These are phyloP conservation scores for Epichloe sp. DNA, from an alignment of 2,329 filamentous ascomycete species.

Conservation along the genomic window DNA sequence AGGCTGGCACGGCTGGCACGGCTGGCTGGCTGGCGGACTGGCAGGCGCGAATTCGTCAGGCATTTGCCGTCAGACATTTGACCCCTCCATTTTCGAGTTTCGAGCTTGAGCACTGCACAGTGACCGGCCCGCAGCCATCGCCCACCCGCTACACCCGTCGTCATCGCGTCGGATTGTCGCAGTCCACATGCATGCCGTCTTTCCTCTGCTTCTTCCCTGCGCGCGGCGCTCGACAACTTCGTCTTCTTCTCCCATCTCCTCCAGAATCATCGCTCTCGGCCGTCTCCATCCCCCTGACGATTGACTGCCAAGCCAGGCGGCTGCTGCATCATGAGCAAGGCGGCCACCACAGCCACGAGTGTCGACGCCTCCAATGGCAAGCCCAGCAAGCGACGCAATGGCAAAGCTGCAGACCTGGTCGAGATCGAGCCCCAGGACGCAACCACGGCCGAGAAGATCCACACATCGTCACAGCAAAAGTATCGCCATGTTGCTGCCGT, in stretches of 20 bases:
- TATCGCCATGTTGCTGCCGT: constrained; percentile 89
- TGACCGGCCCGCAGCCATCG: neutral
- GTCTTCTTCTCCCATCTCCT: neutral
- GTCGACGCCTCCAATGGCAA: constrained; percentile 17
- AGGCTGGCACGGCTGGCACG: no score
- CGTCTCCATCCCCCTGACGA: neutral
- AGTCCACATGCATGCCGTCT: neutral
- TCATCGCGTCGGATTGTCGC: neutral
- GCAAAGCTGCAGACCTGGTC: constrained; percentile 12
- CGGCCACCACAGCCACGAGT: constrained; percentile 27
- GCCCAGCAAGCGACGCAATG: constrained; percentile 11
- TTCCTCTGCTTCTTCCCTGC: neutral
- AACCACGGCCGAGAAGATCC: constrained; percentile 11
- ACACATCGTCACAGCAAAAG: constrained; percentile 34
- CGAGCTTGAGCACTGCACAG: neutral
- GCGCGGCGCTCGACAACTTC: neutral
- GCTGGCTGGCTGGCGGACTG: no score
- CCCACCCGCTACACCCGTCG: constrained; percentile 1
- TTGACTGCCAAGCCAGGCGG: neutral
- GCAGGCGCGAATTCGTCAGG: no score
- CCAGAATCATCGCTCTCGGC: neutral
- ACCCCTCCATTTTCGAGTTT: neutral
- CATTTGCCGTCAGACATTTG: no score
- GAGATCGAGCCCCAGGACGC: constrained; percentile 13
- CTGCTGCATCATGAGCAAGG: constrained; percentile 21